Base-by-base conservation (phyloP, 1,139 yeast genomes). In the Yamadazyma diddensiae region DNA sequence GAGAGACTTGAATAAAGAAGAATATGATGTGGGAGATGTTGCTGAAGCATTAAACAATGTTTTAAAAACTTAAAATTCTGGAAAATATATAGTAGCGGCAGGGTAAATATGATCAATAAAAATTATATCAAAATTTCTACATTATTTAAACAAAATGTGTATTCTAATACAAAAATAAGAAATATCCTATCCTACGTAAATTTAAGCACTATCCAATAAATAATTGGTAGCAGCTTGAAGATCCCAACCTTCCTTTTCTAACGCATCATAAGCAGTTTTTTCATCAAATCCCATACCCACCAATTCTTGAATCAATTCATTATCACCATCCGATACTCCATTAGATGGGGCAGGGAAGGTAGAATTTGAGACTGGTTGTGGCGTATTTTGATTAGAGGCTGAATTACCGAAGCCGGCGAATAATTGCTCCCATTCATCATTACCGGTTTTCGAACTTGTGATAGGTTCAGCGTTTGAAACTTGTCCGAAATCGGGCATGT, bases 401-500 rank as follows among this genome's bases (percentile, higher is more conserved):
- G 22, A 21, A 48, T 81, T 83, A 19, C 92, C 92, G 53, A 87
- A 83, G 0, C 94, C 95, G 2, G 95, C 94, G 65, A 88, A 88
- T 20, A 88, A 70, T 57, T 87, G 94, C 50, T 88, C 96, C 97
- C 97, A 88, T 56, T 88, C 97, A 50, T 86, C 95, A 37, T 74
- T 73, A 17, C 38, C 29, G 15, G 39, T 29, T 16, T 38, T 31
- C 2, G 43, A 32, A 11, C 39, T 37, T 19, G 11, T 26, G 11
- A 5, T 21, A 22, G 25, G 15, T 12, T 5, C 15, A 12, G 23
- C 6, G 6, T 13, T 10, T 6, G 25, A 10, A 12, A 9, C 8
- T 10, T 21, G 22, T 10, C 22, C 13, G 36, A 61, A 60, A 32
- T 59, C 60, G 5, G 69, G 64, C 33, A 53, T 57, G 23, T 52